These are phyloP conservation scores for Lactifluus echinatus DNA, from an alignment of 768 basidiomycete species.

Conservation along the genomic window DNA sequence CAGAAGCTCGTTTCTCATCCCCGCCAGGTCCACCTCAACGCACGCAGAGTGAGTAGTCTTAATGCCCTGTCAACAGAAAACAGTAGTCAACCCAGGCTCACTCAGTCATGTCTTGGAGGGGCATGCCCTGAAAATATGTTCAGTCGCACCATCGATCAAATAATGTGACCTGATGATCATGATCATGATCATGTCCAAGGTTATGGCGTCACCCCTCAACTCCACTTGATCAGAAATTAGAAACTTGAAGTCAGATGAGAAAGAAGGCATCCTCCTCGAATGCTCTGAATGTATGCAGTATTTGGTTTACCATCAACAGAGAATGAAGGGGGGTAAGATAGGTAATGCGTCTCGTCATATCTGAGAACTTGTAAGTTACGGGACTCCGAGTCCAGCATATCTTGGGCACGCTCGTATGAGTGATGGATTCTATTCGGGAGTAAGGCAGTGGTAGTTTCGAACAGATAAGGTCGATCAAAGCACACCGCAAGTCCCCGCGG, in stretches of 20 bases:
- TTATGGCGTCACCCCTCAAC: conserved; percentile 32
- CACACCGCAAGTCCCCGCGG: conserved; percentile 33
- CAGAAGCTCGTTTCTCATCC: not conserved
- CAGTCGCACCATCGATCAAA: conserved; percentile 31
- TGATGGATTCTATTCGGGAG: conserved; percentile 30
- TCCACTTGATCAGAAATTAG: conserved; percentile 20
- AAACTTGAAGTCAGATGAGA: not conserved
- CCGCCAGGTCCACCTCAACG: not conserved
- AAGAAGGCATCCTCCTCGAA: conserved; percentile 31
- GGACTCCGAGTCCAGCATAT: conserved; percentile 38
- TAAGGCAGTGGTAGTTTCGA: conserved; percentile 45
- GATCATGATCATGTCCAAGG: conserved; percentile 32
- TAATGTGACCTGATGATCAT: conserved; percentile 33
- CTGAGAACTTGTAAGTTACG: conserved; percentile 30
- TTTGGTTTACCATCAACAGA: conserved; percentile 47
- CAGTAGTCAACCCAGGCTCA: conserved; percentile 17
- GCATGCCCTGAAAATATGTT: conserved; percentile 25
- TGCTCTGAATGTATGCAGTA: conserved; percentile 47
- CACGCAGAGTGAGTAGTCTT: not conserved
- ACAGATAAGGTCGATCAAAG: conserved; percentile 35
- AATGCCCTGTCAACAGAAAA: not conserved
- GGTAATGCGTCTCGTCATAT: conserved; percentile 31
- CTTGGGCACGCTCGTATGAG: conserved; percentile 24
- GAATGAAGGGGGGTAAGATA: conserved; percentile 38
- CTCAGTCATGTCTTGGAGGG: conserved; percentile 30